Evolutionary conservation across 495 filamentous ascomycete species (phyloP), one percentile per base, ranked within the genome.

Genomic region (Antarctomyces pellizariae): DNA sequence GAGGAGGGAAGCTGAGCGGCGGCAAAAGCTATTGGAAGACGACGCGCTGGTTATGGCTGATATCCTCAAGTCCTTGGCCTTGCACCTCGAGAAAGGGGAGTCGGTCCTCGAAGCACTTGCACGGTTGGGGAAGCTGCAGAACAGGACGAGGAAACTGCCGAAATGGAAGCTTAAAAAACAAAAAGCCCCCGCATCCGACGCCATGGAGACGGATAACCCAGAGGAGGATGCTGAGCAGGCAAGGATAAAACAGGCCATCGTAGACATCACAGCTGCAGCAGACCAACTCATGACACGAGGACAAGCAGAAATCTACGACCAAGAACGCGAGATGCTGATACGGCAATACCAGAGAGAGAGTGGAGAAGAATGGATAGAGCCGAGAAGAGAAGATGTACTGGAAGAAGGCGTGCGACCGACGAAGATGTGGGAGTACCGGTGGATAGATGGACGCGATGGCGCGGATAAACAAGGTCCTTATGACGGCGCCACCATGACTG

Each of bases 361-460:
- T 0, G 89, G 82, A 3, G 83, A 93, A 36, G 64, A 68, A 5
- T 99, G 86, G 83, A 59, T 75, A n/a, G 76, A 89, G 32, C 59
- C 61, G 13, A 34, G 39, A 16, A 18, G 15, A 15, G 36, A 24
- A 5, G 34, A 46, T 10, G 34, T 7, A 1, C 20, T 16, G 5
- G 34, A 27, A 9, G 31, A 36, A 1, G 36, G 18, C 13, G 18
- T 34, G 3, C 38, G 41, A 10, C 36, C 43, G 2, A 29, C 29
- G 7, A 57, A 53, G 31, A 66, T 69, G 57, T 97, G 84, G 84
- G 75, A 95, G 45, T 95, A 74, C 42, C 54, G 77, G 15, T 95
- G 86, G 86, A 69, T 64, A 8, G 80, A 91, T 39, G 79, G 71
- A 22, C 57, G 79, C n/a, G 86, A 91, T 41, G 71, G 66, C 2